Conservation (phyloP, 1,139 yeast species). For the Suhomyces ambrosiae region DNA sequence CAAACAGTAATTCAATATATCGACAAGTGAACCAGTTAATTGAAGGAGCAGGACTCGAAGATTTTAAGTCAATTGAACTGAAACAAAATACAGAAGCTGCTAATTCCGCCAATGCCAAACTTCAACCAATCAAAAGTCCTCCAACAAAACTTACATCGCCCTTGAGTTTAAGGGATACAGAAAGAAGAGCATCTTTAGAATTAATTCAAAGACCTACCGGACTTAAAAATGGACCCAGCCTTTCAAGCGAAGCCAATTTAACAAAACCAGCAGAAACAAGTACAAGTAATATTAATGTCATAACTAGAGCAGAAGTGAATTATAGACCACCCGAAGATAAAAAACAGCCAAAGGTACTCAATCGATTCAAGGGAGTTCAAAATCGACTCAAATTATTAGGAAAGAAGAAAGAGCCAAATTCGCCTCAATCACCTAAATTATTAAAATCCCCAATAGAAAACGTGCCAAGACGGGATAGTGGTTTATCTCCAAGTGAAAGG, state of each 20-base stretch:
- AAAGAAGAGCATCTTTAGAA: constrained; percentile 37
- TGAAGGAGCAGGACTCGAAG: constrained; percentile 5
- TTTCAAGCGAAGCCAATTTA: constrained; percentile 20
- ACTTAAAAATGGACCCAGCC: constrained; percentile 9
- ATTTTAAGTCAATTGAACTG: background rate
- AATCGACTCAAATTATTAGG: constrained; percentile 4
- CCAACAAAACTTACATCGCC: background rate
- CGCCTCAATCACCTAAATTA: background rate
- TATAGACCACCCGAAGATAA: constrained; percentile 2
- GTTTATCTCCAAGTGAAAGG: constrained; percentile 3
- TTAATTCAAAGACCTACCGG: constrained; percentile 21
- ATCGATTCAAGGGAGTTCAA: constrained; percentile 17
- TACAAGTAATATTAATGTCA: constrained; percentile 38
- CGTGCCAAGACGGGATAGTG: background rate
- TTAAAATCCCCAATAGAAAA: background rate
- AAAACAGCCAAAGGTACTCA: constrained; percentile 15
- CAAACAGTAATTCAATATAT: constrained; percentile 2
- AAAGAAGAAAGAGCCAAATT: constrained; percentile 2
- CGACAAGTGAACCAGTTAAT: constrained; percentile 2
- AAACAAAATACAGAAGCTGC: background rate
- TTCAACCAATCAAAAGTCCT: background rate
- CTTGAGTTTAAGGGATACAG: constrained; percentile 4
- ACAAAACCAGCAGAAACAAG: constrained; percentile 36
- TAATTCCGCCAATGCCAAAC: background rate
- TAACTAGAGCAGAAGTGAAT: constrained; percentile 31